Evolutionary conservation across 2,329 filamentous ascomycete genomes (phyloP).

Genomic region (Phialophora expanda): DNA sequence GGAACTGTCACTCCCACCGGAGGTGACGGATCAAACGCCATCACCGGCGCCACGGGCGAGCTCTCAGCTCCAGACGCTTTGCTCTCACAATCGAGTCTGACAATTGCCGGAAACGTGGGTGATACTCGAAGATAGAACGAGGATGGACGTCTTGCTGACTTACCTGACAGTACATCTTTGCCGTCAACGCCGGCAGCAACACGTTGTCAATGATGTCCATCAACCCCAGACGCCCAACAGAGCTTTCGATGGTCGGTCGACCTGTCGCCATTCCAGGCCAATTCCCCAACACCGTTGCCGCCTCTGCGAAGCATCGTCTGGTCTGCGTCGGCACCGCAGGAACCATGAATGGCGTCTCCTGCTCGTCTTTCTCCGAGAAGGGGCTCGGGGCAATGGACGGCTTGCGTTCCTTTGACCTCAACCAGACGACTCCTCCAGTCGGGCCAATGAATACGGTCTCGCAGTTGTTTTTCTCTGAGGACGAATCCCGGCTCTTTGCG

Average conservation of each 20-base stretch:
- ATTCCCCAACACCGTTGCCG: slow-evolving; percentile 49
- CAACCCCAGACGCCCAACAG: slow-evolving; percentile 41
- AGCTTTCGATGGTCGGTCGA: slow-evolving; percentile 43
- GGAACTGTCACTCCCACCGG: slow-evolving; percentile 55
- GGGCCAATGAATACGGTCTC: slow-evolving; percentile 66
- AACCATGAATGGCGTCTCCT: slow-evolving; percentile 46
- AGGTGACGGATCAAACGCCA: slow-evolving; percentile 52
- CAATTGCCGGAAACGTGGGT: slow-evolving; percentile 58
- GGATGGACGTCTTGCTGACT: slow-evolving; percentile 4
- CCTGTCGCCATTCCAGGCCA: slow-evolving; percentile 46
- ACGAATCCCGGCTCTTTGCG: slow-evolving; percentile 58
- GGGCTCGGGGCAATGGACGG: slow-evolving; percentile 46
- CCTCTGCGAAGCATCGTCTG: slow-evolving; percentile 45
- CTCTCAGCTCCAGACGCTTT: slow-evolving; percentile 58
- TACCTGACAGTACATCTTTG: slow-evolving; percentile 37
- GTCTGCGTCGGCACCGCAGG: slow-evolving; percentile 49
- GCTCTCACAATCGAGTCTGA: slow-evolving; percentile 58
- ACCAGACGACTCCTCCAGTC: slow-evolving; percentile 63
- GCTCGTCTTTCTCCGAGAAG: slow-evolving; percentile 42
- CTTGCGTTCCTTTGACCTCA: slow-evolving; percentile 53
- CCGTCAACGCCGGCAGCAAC: slow-evolving; percentile 49
- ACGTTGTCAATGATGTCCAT: slow-evolving; percentile 48
- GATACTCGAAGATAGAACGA: neutral
- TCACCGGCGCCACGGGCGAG: slow-evolving; percentile 48
- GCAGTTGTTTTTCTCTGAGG: slow-evolving; percentile 64